Evolutionary conservation across 306 rosid species (phyloP).

Genomic region (Cicer pinnatifidum): DNA sequence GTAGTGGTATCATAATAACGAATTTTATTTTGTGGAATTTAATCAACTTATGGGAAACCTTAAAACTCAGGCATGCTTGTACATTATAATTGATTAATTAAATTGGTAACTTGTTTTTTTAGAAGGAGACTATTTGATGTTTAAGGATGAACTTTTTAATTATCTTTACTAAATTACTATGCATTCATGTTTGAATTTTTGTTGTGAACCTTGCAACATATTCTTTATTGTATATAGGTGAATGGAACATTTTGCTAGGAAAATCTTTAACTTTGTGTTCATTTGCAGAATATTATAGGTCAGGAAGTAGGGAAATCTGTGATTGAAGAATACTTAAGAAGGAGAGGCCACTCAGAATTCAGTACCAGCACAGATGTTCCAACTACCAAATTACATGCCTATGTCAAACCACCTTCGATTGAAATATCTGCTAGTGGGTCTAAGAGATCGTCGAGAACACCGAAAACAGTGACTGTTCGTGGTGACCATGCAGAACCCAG

Average conservation of each 20-base stretch:
- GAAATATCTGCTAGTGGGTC: conserved; percentile 55
- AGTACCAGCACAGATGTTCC: conserved; percentile 49
- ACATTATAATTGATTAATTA: neutral
- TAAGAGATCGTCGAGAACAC: conserved; percentile 64
- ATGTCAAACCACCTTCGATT: conserved; percentile 81
- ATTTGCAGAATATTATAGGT: conserved; percentile 83
- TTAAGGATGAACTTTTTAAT: conserved; percentile 3
- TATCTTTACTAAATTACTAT: conserved; percentile 33
- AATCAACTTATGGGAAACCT: neutral
- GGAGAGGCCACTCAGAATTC: conserved; percentile 63
- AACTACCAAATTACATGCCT: conserved; percentile 69
- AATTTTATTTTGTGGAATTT: neutral
- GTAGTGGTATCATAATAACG: neutral
- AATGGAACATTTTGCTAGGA: conserved; percentile 25
- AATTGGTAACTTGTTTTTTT: neutral
- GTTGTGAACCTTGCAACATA: conserved; percentile 20
- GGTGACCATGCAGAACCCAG: conserved; percentile 50
- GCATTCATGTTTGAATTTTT: conserved; percentile 27
- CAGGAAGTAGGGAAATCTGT: conserved; percentile 77
- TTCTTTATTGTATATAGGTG: neutral
- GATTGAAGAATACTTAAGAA: conserved; percentile 74
- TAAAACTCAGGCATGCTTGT: neutral
- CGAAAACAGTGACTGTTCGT: conserved; percentile 52
- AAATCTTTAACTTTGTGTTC: conserved; percentile 29
- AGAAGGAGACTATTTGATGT: neutral